These are phyloP conservation scores for Aphanomyces astaci DNA, from an alignment of 352 stramenopile genomes.

Conservation along the genomic window DNA sequence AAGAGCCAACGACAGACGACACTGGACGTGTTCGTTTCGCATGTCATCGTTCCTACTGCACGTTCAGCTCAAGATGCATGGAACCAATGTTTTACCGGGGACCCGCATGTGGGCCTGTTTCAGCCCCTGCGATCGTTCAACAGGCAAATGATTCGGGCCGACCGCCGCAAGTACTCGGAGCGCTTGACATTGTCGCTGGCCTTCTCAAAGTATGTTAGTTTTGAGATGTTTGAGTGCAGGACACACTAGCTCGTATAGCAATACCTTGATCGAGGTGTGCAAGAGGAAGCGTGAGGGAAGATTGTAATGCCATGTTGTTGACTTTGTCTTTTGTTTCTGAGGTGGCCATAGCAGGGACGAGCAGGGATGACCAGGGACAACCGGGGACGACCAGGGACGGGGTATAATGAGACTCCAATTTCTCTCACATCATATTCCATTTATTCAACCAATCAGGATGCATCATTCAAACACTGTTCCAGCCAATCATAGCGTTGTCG, in stretches of 20 bases:
- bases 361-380: too few relatives aligned
- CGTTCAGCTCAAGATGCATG: neutral
- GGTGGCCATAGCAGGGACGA: too few relatives aligned
- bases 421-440: too few relatives aligned
- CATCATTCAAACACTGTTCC: too few relatives aligned
- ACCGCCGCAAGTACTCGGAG: neutral
- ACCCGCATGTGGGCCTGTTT: neutral
- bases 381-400: too few relatives aligned
- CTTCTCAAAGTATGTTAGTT: slow-evolving; percentile 8
- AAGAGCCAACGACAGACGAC: neutral
- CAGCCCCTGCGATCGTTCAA: slow-evolving; percentile 4
- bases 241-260: neutral
- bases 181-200: neutral
- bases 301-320: neutral
- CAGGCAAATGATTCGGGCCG: neutral
- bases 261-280: neutral
- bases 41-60: neutral
- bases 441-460: too few relatives aligned
- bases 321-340: neutral
- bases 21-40: neutral
- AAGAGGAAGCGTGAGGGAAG: neutral
- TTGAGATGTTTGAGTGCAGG: neutral
- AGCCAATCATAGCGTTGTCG: too few relatives aligned
- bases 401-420: too few relatives aligned
- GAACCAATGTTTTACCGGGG: neutral